Percentiles rank a stretch among this genome's conserved stretches.
phyloP scores from a whole-genome alignment of 2,329 filamentous ascomycete genomes.

The Penicillium hordei region DNA sequence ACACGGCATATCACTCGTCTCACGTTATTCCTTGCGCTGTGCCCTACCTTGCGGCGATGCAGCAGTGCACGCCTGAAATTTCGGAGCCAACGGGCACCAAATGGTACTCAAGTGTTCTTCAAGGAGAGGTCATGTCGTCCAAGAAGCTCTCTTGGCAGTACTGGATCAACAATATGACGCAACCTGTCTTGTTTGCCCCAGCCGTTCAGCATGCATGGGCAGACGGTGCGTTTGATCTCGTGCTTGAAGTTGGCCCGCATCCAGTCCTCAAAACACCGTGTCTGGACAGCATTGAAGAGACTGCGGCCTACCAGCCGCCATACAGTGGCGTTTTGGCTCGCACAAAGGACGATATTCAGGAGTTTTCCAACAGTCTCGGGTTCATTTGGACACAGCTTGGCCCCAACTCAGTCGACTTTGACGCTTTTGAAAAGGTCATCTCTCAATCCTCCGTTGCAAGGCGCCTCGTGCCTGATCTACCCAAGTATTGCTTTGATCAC shows the following conservation, averaged over 20 bases:
- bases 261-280: constrained; percentile 25
- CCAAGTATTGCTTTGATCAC: constrained; percentile 4
- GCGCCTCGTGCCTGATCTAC: background rate
- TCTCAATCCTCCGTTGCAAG: background rate
- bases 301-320: background rate
- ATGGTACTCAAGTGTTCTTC: constrained; percentile 12
- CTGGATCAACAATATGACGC: constrained; percentile 35
- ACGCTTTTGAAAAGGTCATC: background rate
- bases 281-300: constrained; percentile 5
- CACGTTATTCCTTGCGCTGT: constrained; percentile 35
- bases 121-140: background rate
- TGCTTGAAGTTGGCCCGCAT: constrained; percentile 28
- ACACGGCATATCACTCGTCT: constrained; percentile 42
- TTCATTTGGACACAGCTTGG: constrained; percentile 16
- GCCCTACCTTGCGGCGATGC: constrained; percentile 21
- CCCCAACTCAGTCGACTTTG: constrained; percentile 13
- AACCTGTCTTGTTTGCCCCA: constrained; percentile 32
- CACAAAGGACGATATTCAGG: constrained; percentile 13
- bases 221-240: constrained; percentile 3
- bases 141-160: constrained; percentile 18
- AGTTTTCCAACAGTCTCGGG: constrained; percentile 22
- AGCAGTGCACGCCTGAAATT: background rate
- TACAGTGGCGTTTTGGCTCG: constrained; percentile 18
- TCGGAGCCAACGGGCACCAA: background rate
- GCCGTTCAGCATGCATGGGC: constrained; percentile 14